Conservation (phyloP, 2,329 filamentous ascomycete genomes). For the Beauveria pseudobassiana region DNA sequence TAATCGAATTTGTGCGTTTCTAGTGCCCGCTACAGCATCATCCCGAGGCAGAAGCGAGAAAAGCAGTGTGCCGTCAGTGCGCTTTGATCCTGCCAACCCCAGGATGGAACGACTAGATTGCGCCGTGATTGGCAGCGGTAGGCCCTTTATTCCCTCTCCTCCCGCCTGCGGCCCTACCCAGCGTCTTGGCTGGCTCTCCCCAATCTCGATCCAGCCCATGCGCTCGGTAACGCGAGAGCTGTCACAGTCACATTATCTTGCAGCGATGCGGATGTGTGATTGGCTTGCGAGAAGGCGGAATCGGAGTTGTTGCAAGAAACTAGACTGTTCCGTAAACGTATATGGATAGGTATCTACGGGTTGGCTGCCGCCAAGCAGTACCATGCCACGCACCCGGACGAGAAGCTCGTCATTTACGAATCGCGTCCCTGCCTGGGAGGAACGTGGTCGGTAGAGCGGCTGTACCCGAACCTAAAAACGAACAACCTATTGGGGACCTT, state of each 20-base stretch:
- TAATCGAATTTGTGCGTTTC: not conserved
- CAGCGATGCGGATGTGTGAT: not conserved
- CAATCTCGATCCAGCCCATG: not conserved
- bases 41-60: not conserved
- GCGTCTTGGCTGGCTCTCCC: constrained; percentile 10
- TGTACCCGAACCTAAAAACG: constrained; percentile 62
- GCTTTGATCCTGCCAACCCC: not conserved
- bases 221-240: not conserved
- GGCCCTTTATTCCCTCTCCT: constrained; percentile 16
- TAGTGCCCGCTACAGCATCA: not conserved
- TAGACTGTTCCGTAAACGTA: not conserved
- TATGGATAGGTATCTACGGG: constrained; percentile 41
- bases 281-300: not conserved
- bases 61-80: not conserved
- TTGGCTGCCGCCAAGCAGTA: constrained; percentile 56
- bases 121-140: constrained; percentile 47
- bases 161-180: not conserved
- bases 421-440: constrained; percentile 53
- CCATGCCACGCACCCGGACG: constrained; percentile 49
- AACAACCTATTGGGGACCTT: constrained; percentile 70
- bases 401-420: constrained; percentile 52
- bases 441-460: constrained; percentile 58
- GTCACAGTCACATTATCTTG: not conserved
- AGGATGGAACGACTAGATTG: constrained; percentile 38
- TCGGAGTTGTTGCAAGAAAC: not conserved